A percentile compares a stretch with the other conserved stretches of the same genome.
Conservation (phyloP, 805 yeast species). For the Wickerhamiella musiphila region DNA sequence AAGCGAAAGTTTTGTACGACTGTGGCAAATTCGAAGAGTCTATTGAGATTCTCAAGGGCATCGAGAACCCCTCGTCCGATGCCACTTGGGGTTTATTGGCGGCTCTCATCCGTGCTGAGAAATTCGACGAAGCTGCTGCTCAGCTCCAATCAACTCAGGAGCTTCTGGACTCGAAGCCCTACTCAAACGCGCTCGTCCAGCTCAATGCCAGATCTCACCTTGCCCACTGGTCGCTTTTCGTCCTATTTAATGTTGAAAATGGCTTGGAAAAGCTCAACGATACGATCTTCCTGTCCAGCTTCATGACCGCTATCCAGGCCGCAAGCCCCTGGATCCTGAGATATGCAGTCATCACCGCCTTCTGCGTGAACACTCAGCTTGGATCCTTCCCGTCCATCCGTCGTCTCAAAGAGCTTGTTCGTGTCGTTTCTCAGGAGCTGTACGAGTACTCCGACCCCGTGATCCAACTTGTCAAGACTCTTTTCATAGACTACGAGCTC, state of each 20-base stretch:
- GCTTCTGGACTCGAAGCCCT: slow-evolving; percentile 37
- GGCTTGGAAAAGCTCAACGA: slow-evolving; percentile 40
- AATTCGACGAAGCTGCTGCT: slow-evolving; percentile 36
- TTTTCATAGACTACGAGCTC: slow-evolving; percentile 44
- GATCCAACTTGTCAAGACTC: slow-evolving; percentile 35
- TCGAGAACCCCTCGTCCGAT: slow-evolving; percentile 26
- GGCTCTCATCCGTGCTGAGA: slow-evolving; percentile 35
- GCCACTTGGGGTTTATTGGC: slow-evolving; percentile 46
- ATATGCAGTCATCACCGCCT: slow-evolving; percentile 45
- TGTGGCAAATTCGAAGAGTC: slow-evolving; percentile 26
- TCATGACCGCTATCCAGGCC: slow-evolving; percentile 50
- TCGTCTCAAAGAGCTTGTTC: slow-evolving; percentile 39
- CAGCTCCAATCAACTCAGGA: slow-evolving; percentile 41
- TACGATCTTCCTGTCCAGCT: slow-evolving; percentile 39
- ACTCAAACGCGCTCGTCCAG: slow-evolving; percentile 37
- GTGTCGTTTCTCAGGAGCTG: slow-evolving; percentile 40
- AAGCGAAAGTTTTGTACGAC: slow-evolving; percentile 28
- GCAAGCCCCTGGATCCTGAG: slow-evolving; percentile 56
- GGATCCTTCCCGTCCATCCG: slow-evolving; percentile 22
- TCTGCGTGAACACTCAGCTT: slow-evolving; percentile 12
- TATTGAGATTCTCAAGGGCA: slow-evolving; percentile 10
- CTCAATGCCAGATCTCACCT: slow-evolving; percentile 50
- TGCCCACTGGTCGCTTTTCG: slow-evolving; percentile 52
- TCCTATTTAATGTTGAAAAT: slow-evolving; percentile 35
- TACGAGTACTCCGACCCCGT: slow-evolving; percentile 53